phyloP scores from a whole-genome alignment of 306 rosid genomes.

The Rosa multiflora region DNA sequence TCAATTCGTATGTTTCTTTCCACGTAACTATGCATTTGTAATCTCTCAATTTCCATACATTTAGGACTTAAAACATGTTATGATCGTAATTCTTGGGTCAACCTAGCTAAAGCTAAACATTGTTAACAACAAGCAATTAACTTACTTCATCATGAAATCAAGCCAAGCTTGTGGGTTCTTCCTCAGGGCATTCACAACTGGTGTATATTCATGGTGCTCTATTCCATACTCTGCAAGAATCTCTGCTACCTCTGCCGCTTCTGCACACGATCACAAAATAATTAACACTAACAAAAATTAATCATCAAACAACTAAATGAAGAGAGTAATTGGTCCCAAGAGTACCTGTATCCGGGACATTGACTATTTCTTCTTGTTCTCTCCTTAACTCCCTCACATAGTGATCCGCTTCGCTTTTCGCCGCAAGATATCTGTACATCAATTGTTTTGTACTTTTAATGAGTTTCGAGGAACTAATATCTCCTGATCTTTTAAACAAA shows the following conservation, averaged over 20 bases:
- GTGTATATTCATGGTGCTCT: slow-evolving; percentile 73
- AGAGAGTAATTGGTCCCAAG: background rate
- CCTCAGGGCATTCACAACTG: slow-evolving; percentile 77
- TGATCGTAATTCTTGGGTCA: background rate
- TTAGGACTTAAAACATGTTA: background rate
- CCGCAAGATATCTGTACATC: slow-evolving; percentile 41
- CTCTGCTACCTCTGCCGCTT: slow-evolving; percentile 89
- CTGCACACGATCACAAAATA: slow-evolving; percentile 26
- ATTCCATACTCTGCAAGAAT: slow-evolving; percentile 72
- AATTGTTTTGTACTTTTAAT: background rate
- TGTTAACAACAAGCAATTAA: background rate
- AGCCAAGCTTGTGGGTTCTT: slow-evolving; percentile 89
- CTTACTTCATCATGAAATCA: slow-evolving; percentile 98
- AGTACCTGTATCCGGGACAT: slow-evolving; percentile 58
- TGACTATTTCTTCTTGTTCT: slow-evolving; percentile 47
- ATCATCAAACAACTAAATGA: background rate
- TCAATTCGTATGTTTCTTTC: background rate
- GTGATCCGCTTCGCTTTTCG: slow-evolving; percentile 55
- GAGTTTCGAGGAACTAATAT: background rate
- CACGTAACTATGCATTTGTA: background rate
- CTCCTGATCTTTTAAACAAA: background rate
- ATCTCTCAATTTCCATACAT: background rate
- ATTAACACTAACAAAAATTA: too few relatives aligned
- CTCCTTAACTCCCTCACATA: slow-evolving; percentile 42
- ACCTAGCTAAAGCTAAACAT: background rate